These are phyloP conservation scores for Oenanthe sinensis DNA, from an alignment of 129 eudicot genomes.

Conservation along the genomic window DNA sequence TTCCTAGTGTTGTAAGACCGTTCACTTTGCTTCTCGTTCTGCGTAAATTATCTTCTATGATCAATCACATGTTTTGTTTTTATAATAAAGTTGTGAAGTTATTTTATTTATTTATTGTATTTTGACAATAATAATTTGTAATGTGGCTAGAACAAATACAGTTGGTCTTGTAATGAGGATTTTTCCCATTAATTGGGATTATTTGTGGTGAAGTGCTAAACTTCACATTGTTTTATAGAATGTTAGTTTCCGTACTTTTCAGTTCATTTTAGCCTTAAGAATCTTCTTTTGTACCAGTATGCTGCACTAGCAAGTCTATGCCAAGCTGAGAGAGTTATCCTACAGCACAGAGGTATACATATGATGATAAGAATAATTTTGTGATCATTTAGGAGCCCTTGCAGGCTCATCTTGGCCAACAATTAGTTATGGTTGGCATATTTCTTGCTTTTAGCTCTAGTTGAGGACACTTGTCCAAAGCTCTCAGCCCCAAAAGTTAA, in stretches of 20 bases:
- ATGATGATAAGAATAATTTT: no score
- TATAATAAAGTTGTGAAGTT: neutral
- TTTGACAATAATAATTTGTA: neutral
- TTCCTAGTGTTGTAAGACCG: slow-evolving; percentile 5
- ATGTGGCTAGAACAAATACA: neutral
- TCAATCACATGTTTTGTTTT: neutral
- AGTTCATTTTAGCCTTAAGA: neutral
- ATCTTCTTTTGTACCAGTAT: neutral
- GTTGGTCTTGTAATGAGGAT: neutral
- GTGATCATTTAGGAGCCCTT: no score
- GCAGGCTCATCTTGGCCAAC: neutral
- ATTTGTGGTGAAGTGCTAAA: neutral
- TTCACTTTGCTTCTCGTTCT: neutral
- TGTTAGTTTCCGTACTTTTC: neutral
- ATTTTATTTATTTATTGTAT: slow-evolving; percentile 1
- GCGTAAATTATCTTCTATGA: neutral
- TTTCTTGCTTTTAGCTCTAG: neutral
- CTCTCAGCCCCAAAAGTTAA: neutral
- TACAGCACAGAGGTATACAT: no score
- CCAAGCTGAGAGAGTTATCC: neutral
- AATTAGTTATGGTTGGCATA: neutral
- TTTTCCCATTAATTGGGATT: neutral
- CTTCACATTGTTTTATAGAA: neutral
- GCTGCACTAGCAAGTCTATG: neutral
- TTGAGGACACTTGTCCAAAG: neutral